These are phyloP conservation scores for Petunia secreta DNA, from an alignment of 257 asterid species.

Conservation along the genomic window DNA sequence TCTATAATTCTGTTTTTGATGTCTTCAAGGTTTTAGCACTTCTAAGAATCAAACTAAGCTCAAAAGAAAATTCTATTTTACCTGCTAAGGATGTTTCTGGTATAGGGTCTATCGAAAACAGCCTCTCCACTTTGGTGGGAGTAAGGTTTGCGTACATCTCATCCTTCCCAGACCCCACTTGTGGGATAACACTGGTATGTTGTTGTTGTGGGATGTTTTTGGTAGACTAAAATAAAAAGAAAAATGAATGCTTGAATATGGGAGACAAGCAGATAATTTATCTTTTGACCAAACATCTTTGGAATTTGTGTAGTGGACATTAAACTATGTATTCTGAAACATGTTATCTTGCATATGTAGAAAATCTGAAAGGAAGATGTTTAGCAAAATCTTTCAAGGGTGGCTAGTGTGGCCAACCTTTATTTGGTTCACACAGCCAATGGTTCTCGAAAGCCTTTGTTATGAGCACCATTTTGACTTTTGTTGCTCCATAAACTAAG, in stretches of 20 bases:
- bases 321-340: conserved; percentile 15
- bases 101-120: background rate
- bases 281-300: background rate
- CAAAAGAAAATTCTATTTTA: background rate
- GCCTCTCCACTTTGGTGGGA: no score
- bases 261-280: background rate
- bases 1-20: background rate
- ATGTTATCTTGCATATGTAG: background rate
- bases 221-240: no score
- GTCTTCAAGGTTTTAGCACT: background rate
- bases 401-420: conserved; percentile 3
- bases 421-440: background rate
- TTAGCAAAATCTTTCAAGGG: conserved; percentile 6
- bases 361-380: background rate
- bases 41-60: background rate
- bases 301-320: background rate
- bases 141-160: no score
- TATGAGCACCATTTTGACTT: background rate
- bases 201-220: no score
- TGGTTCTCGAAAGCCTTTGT: background rate
- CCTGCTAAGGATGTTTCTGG: conserved; percentile 7
- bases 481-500: conserved; percentile 4
- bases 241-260: conserved; percentile 5
- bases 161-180: no score
- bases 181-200: no score